Evolutionary conservation across 2,329 filamentous ascomycete genomes (phyloP), one percentile per base, ranked within the genome.

Genomic region (Colletotrichum liriopes): DNA sequence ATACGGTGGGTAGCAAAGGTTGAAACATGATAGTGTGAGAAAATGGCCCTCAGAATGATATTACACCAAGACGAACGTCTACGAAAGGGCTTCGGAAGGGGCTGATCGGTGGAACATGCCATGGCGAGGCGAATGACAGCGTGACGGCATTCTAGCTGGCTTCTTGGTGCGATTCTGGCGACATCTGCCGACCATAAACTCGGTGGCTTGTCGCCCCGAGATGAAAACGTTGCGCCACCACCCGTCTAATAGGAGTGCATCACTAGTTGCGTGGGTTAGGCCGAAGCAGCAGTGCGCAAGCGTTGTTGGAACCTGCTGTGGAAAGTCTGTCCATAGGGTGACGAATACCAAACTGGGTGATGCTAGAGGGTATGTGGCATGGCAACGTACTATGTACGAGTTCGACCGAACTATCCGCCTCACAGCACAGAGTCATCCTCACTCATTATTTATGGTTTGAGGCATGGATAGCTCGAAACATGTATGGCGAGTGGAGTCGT

Each of bases 391-490:
- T 52, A 69, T 56, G 43, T 62, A 63, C 45, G 59, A 69, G 45
- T 69, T 72, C 59, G 26, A 72, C 69, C 59, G 59, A 72, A 72
- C 69, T 64, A 37, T 59, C 52, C 52, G 65, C 65, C 58, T 56
- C 26, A 43, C 51, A 41, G n/a, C 20, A 49, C n/a, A 14, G 11
- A 29, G 26, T 58, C 51, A 63, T 61, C 35, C 26, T 26, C 18
- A 59, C 14, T 45, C 11, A 12, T 69, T 18, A 37, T 23, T 29
- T 39, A 52, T 12, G n/a, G 59, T 60, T 65, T 59, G 65, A 70
- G 59, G 70, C 70, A 72, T 54, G 52, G 65, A 72, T 55, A 54
- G 59, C 59, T 69, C 70, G 70, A 72, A 72, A 72, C 70, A 65
- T 32, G 70, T 47, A 56, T 68, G 58, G 58, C 16, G 23, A 45